Conservation (phyloP, 2,329 filamentous ascomycete genomes). For the Periconia sp. region DNA sequence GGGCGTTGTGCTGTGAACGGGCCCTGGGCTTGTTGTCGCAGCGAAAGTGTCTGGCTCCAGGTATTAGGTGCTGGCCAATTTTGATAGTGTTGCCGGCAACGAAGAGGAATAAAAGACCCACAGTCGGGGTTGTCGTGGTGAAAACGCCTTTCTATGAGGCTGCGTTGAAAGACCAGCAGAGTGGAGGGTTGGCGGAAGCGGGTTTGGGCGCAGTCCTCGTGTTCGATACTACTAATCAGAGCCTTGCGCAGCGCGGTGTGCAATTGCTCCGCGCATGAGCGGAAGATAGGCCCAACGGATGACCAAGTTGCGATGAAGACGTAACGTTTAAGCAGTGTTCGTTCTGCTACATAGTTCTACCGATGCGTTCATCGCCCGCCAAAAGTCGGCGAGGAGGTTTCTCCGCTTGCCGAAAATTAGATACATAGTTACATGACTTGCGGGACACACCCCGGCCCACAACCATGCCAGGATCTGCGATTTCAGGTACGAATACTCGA, state of each 20-base stretch:
- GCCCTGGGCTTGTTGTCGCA: constrained; percentile 11
- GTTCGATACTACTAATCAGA: not conserved
- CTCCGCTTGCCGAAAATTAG: not conserved
- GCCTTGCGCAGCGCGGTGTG: not conserved
- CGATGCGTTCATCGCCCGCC: constrained; percentile 21
- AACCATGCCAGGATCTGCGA: too few relatives aligned
- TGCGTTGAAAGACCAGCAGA: constrained; percentile 12
- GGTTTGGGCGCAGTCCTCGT: not conserved
- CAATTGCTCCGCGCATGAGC: constrained; percentile 3
- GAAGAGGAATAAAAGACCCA: constrained; percentile 11
- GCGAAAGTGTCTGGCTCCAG: constrained; percentile 19
- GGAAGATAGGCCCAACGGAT: not conserved
- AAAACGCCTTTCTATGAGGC: constrained; percentile 13
- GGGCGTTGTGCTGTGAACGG: constrained; percentile 12
- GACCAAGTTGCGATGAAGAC: not conserved
- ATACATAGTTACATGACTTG: constrained; percentile 20
- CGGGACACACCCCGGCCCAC: not conserved
- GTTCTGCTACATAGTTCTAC: constrained; percentile 15
- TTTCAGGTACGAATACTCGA: too few relatives aligned
- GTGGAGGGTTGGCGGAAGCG: constrained; percentile 2
- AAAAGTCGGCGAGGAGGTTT: constrained; percentile 9
- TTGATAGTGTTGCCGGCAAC: constrained; percentile 16
- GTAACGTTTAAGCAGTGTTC: not conserved
- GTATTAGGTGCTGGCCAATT: constrained; percentile 14
- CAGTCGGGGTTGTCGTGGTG: constrained; percentile 3